phyloP scores from a whole-genome alignment of 768 basidiomycete species.

The Phylloporus rhodoxanthus region DNA sequence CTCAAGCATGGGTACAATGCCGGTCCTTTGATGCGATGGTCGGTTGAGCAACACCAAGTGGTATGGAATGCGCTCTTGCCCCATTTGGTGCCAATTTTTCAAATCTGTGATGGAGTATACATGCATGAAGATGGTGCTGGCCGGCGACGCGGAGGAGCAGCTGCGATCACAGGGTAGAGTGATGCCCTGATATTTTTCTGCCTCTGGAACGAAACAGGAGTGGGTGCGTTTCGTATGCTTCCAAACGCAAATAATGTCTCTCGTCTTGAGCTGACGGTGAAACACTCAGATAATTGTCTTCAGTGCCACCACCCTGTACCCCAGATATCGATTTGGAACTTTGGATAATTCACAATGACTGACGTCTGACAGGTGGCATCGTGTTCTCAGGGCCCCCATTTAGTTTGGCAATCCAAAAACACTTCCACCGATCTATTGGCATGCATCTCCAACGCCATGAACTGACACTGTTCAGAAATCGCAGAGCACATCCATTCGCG shows the following conservation, averaged over 20 bases:
- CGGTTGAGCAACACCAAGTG: conserved; percentile 39
- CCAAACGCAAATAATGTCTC: not conserved
- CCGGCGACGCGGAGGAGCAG: not conserved
- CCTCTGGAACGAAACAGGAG: not conserved
- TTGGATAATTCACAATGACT: conserved; percentile 2
- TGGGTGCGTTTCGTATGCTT: conserved; percentile 3
- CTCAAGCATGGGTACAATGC: conserved; percentile 33
- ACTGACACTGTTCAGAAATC: not conserved
- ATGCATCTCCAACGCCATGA: not conserved
- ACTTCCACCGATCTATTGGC: conserved; percentile 3
- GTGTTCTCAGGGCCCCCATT: conserved; percentile 1
- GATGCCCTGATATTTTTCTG: not conserved
- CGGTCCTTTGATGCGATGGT: conserved; percentile 57
- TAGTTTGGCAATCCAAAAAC: not conserved
- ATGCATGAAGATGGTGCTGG: conserved; percentile 43
- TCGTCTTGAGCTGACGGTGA: conserved; percentile 6
- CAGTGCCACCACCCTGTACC: conserved; percentile 11
- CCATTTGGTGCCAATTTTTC: conserved; percentile 48
- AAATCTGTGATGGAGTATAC: conserved; percentile 53
- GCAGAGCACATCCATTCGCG: not conserved
- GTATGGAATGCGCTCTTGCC: conserved; percentile 48
- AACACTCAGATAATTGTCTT: conserved; percentile 5
- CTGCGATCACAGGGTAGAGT: not conserved
- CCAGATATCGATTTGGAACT: conserved; percentile 4
- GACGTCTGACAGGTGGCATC: conserved; percentile 2